Evolutionary conservation across 805 yeast species (phyloP), one percentile per base, ranked within the genome.

Genomic region (Jamesozyma hellenica): DNA sequence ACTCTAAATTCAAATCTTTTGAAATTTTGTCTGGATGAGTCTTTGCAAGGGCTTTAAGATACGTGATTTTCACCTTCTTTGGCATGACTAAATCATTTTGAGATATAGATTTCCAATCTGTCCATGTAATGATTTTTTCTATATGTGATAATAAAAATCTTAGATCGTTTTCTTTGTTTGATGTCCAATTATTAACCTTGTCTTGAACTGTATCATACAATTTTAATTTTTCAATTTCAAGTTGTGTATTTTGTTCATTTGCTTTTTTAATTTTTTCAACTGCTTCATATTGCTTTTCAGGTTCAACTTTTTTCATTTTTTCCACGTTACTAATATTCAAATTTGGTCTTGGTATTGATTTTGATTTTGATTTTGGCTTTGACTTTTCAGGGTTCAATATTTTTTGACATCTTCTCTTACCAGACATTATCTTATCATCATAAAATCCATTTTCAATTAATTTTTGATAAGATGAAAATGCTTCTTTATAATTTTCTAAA

Each of bases 21-120:
- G 62, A 55, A 18, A 88, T 65, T 58, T 92, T 92, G 60, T 92
- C 99, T 0, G 90, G 77, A 59, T 88, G 92, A 2, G 95, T 94
- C 37, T 77, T 72, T 0, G 96, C 79, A 49, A 92, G 85, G 4
- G 96, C 86, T 60, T 82, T 84, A 87, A 92, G 78, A 32, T 92
- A 92, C 15, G 69, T 68, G 28, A 90, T 66, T 58, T 90, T 90
- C 29, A 87, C 96, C 57, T 83, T 87, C 51, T 87, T 88, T 15
- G 94, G 90, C 46, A 88, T 66, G 43, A 92, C 92, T 43, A 92
- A 65, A 41, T 90, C 96, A 4, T 79, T 70, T 53, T 81, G 60
- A 1, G 77, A 58, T 4, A 87, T 79, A 14, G 72, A 66, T 46
- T 71, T 72, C 94, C 92, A 83, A 30, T 72, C 71, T 34, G 71